Base-by-base conservation (phyloP, 2,329 filamentous ascomycete species). In the Sporothrix inflata region DNA sequence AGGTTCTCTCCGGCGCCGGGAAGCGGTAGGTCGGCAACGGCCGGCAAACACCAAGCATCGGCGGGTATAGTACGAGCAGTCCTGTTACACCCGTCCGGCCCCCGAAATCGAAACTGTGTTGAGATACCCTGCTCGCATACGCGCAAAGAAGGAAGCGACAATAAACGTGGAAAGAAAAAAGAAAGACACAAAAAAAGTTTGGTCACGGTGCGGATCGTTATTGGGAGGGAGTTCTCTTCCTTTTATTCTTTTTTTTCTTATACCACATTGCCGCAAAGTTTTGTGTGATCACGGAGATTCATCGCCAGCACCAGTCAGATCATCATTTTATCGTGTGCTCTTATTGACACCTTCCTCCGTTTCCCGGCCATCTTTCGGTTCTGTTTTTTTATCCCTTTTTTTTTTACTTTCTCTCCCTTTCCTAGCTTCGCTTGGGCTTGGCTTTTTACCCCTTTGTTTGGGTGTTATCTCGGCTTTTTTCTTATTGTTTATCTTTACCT, bases 1-100 rank as follows among this genome's bases (percentile, higher is more conserved):
- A 83, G 70, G 81, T 81, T 75, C 74, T 57, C 2, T 68, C 78
- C 73, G 82, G 79, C 69, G 76, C 78, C 72, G 83, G 80, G 77
- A 79, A 79, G 77, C 80, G 82, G 80, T 82, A 80, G 71, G 8
- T 14, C 9, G 8, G 3, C 27, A 14, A n/a, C 19, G 11, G n/a
- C 38, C 21, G 65, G 47, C 21, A 11, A 42, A 5, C 30, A 34
- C 6, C 30, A 34, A 34, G 3, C 30, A 34, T 34, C 30, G 30
- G 6, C 30, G 30, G 14, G 42, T 47, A 16, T 16, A 47, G 42
- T 47, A 45, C 45, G 14, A 16, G 7, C 45, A 6, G 5, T 49
- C 47, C 42, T 49, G 19, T 1, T 49, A n/a, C 8, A 21, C 47
- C 19, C 47, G 47, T 16, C 47, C 47, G 8, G 42, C 6, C 42